A percentile compares a stretch with the other conserved stretches of the same genome.
These are phyloP conservation scores for Lactifluus volemus DNA, from an alignment of 768 basidiomycete genomes.

Conservation along the genomic window DNA sequence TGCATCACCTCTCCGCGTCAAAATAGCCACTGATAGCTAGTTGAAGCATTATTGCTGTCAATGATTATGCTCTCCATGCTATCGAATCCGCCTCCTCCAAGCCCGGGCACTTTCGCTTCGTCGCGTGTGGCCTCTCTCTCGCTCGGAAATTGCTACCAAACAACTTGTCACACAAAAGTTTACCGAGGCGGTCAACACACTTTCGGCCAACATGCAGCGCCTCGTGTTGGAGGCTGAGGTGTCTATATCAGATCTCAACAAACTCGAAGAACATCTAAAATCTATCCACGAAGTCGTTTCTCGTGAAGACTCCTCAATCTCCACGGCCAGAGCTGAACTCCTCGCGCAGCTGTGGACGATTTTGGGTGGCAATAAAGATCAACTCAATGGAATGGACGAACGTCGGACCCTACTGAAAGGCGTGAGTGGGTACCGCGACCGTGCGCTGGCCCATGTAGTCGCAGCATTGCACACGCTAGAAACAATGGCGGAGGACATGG, in stretches of 20 bases:
- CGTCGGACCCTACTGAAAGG: slow-evolving; percentile 47
- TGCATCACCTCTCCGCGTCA: background rate
- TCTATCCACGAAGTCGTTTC: slow-evolving; percentile 49
- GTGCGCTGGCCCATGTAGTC: slow-evolving; percentile 58
- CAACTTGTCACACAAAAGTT: slow-evolving; percentile 48
- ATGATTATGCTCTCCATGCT: slow-evolving; percentile 55
- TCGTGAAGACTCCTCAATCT: slow-evolving; percentile 46
- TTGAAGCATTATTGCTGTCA: slow-evolving; percentile 60
- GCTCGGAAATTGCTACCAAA: slow-evolving; percentile 26
- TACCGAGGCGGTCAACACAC: slow-evolving; percentile 50
- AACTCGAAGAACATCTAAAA: slow-evolving; percentile 51
- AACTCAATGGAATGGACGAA: slow-evolving; percentile 40
- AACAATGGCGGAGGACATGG: slow-evolving; percentile 64
- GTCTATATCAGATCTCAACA: slow-evolving; percentile 46
- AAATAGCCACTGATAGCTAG: background rate
- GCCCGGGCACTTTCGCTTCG: slow-evolving; percentile 21
- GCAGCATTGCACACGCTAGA: slow-evolving; percentile 53
- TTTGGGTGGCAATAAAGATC: slow-evolving; percentile 50
- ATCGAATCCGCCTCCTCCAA: slow-evolving; percentile 35
- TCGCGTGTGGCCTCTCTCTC: slow-evolving; percentile 27
- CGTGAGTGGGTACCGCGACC: slow-evolving; percentile 47
- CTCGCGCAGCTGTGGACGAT: slow-evolving; percentile 62
- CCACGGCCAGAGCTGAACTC: slow-evolving; percentile 40
- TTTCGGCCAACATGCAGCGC: slow-evolving; percentile 42
- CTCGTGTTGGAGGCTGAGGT: slow-evolving; percentile 61